Evolutionary conservation across 2,329 filamentous ascomycete genomes (phyloP).

Genomic region (Diaporthe sp.): DNA sequence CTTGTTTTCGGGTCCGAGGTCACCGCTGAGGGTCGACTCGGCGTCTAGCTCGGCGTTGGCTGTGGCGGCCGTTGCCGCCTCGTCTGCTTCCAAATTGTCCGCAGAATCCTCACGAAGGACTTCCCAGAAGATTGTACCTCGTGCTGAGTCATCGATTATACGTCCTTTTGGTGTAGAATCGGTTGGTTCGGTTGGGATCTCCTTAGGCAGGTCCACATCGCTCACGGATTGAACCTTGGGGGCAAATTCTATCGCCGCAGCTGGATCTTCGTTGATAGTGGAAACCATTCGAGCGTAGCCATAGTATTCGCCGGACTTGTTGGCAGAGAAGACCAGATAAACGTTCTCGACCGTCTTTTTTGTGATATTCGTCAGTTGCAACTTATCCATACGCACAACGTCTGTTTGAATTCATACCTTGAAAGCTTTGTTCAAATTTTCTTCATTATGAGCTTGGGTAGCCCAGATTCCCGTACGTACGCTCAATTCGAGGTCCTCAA

Average conservation of each 20-base stretch:
- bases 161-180: conserved; percentile 83
- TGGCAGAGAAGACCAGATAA: conserved; percentile 94
- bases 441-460: conserved; percentile 93
- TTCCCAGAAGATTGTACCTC: conserved; percentile 99
- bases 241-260: conserved; percentile 76
- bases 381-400: not conserved
- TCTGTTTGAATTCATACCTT: conserved; percentile 68
- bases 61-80: conserved; percentile 55
- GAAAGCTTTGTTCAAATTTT: conserved; percentile 84
- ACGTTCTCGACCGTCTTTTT: conserved; percentile 82
- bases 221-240: conserved; percentile 71
- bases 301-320: conserved; percentile 97
- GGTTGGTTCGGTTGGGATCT: conserved; percentile 83
- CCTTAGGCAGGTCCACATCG: conserved; percentile 78
- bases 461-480: conserved; percentile 92
- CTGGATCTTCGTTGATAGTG: conserved; percentile 82
- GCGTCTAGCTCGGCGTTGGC: conserved; percentile 56
- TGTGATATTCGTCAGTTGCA: not conserved
- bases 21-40: conserved; percentile 51
- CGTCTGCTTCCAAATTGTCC: conserved; percentile 57
- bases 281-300: conserved; percentile 94
- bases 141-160: conserved; percentile 91
- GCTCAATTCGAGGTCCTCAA: conserved; percentile 90
- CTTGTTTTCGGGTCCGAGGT: conserved; percentile 64
- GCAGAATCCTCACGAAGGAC: conserved; percentile 66